A percentile compares a stretch with the other conserved stretches of the same genome.
Conservation (phyloP, 768 basidiomycete species). For the Boletus rubropictus region DNA sequence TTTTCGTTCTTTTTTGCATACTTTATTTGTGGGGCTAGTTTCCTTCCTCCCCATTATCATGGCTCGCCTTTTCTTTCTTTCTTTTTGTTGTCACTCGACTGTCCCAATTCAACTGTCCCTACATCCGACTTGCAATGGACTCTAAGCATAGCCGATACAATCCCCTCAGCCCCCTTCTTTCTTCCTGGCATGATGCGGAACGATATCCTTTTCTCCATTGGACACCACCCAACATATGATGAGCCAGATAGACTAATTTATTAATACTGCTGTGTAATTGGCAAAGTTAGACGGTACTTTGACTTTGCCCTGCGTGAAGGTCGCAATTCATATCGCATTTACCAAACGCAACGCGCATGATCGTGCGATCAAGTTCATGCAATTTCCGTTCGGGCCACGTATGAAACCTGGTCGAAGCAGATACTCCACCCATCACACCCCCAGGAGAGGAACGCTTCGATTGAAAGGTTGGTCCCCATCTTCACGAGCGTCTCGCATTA, state of each 20-base stretch:
- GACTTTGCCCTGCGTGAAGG: background rate
- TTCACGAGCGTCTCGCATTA: background rate
- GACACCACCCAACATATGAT: slow-evolving; percentile 1
- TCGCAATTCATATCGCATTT: background rate
- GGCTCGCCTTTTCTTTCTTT: background rate
- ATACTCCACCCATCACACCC: background rate
- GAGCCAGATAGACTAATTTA: slow-evolving; percentile 21
- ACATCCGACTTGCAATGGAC: slow-evolving; percentile 13
- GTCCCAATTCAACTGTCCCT: background rate
- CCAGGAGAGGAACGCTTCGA: background rate
- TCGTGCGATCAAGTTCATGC: background rate
- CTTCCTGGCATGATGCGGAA: background rate
- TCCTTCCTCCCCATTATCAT: background rate
- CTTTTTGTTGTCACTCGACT: background rate
- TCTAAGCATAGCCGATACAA: background rate
- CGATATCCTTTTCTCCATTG: background rate
- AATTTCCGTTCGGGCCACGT: background rate
- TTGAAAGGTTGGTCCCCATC: background rate
- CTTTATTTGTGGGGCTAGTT: slow-evolving; percentile 17
- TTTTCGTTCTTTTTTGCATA: slow-evolving; percentile 9
- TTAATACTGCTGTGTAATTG: slow-evolving; percentile 4
- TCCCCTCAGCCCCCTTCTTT: background rate
- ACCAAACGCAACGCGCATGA: background rate
- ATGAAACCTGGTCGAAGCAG: background rate
- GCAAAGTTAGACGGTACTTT: background rate